phyloP scores from a whole-genome alignment of 495 filamentous ascomycete species.

The Lepidopterella palustris region DNA sequence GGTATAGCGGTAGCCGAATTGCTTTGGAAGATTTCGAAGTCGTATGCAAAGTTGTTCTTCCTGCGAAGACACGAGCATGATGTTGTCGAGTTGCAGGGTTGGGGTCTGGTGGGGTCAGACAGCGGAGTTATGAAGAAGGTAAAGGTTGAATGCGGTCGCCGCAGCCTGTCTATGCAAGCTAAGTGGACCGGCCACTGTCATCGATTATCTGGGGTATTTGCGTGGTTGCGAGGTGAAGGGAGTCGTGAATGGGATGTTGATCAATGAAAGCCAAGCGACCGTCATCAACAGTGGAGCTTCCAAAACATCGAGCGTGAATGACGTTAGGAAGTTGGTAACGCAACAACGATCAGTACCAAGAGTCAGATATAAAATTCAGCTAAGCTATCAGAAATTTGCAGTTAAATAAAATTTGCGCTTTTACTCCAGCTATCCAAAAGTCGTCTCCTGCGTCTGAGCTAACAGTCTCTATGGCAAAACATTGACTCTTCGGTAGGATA shows the following conservation, averaged over 20 bases:
- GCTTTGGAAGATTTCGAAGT: constrained; percentile 63
- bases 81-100: background rate
- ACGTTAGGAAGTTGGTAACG: too few relatives aligned
- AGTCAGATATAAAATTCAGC: too few relatives aligned
- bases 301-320: too few relatives aligned
- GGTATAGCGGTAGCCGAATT: constrained; percentile 66
- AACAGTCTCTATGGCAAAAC: too few relatives aligned
- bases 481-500: too few relatives aligned
- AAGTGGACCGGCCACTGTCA: constrained; percentile 3
- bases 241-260: background rate
- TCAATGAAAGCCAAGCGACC: background rate
- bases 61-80: constrained; percentile 54
- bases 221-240: background rate
- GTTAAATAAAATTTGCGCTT: too few relatives aligned
- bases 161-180: background rate
- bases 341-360: too few relatives aligned
- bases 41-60: constrained; percentile 71
- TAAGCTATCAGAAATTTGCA: too few relatives aligned
- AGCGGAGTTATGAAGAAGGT: constrained; percentile 6
- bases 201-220: background rate
- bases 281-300: too few relatives aligned
- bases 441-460: too few relatives aligned
- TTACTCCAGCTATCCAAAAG: too few relatives aligned
- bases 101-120: constrained; percentile 1
- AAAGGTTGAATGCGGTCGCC: background rate